A percentile compares a stretch with the other conserved stretches of the same genome.
Conservation (phyloP, 495 filamentous ascomycete genomes). For the Apiosordaria backusii region DNA sequence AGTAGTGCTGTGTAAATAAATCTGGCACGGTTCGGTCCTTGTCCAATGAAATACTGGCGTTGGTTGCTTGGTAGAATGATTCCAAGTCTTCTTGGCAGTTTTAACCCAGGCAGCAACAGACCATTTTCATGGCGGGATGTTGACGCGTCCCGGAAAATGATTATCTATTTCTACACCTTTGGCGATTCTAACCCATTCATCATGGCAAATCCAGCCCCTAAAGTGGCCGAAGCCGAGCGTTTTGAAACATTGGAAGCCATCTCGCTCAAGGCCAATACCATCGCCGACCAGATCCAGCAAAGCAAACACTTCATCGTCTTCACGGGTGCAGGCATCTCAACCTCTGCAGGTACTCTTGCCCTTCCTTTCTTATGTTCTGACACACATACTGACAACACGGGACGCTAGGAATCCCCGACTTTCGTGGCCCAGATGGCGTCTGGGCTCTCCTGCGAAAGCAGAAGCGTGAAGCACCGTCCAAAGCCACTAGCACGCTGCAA, state of each 20-base stretch:
- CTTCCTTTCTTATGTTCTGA: background rate
- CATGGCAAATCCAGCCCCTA: slow-evolving; percentile 8
- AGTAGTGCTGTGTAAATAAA: background rate
- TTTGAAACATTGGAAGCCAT: slow-evolving; percentile 32
- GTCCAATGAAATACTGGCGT: background rate
- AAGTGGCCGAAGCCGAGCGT: slow-evolving; percentile 26
- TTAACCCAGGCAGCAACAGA: background rate
- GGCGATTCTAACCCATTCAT: background rate
- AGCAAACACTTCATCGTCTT: slow-evolving; percentile 48
- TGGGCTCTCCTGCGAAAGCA: slow-evolving; percentile 45
- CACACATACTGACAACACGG: background rate
- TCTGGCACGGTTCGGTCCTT: background rate
- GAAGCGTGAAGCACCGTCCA: slow-evolving; percentile 28
- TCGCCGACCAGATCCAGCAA: slow-evolving; percentile 37
- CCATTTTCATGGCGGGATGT: background rate
- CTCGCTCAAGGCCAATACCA: slow-evolving; percentile 34
- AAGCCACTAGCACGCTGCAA: slow-evolving; percentile 35
- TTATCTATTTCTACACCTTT: background rate
- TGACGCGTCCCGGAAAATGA: background rate
- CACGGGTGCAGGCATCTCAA: slow-evolving; percentile 46
- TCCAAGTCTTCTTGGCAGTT: background rate
- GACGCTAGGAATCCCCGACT: slow-evolving; percentile 37
- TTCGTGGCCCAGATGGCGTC: slow-evolving; percentile 43
- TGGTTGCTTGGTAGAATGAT: background rate
- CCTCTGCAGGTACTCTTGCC: slow-evolving; percentile 37